Evolutionary conservation across 805 yeast species (phyloP).

Genomic region (Teunomyces kruisii): DNA sequence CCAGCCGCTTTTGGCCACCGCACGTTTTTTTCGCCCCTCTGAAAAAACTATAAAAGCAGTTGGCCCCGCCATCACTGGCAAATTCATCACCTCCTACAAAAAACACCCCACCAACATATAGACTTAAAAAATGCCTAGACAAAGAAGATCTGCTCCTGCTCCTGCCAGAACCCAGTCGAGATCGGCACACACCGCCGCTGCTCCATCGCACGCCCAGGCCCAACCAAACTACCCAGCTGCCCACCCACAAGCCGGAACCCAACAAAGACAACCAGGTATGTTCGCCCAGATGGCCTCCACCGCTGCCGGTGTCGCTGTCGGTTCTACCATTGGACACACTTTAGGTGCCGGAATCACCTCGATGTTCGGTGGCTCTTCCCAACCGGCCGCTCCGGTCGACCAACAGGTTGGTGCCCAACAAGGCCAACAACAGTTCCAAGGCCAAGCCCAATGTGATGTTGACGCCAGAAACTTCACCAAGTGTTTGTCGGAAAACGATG

Average conservation of each 20-base stretch:
- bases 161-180: conserved; percentile 52
- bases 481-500: conserved; percentile 90
- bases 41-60: conserved; percentile 4
- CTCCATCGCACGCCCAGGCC: conserved; percentile 29
- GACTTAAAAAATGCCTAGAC: conserved; percentile 46
- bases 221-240: conserved; percentile 35
- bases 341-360: conserved; percentile 91
- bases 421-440: conserved; percentile 34
- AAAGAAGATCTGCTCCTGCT: conserved; percentile 52
- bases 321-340: conserved; percentile 96
- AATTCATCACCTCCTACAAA: not conserved
- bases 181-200: conserved; percentile 77
- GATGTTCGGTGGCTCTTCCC: conserved; percentile 71
- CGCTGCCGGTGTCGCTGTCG: conserved; percentile 99
- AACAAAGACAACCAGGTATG: conserved; percentile 69
- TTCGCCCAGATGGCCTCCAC: conserved; percentile 98
- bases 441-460: conserved; percentile 68
- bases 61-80: not conserved
- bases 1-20: conserved; percentile 4
- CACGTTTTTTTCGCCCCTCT: conserved; percentile 7
- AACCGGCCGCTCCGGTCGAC: conserved; percentile 48
- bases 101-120: not conserved
- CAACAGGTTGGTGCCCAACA: conserved; percentile 42
- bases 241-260: conserved; percentile 45
- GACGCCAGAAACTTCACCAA: conserved; percentile 95